A percentile compares a stretch with the other conserved stretches of the same genome.
These are phyloP conservation scores for Lichina pygmaea DNA, from an alignment of 495 filamentous ascomycete species.

Conservation along the genomic window DNA sequence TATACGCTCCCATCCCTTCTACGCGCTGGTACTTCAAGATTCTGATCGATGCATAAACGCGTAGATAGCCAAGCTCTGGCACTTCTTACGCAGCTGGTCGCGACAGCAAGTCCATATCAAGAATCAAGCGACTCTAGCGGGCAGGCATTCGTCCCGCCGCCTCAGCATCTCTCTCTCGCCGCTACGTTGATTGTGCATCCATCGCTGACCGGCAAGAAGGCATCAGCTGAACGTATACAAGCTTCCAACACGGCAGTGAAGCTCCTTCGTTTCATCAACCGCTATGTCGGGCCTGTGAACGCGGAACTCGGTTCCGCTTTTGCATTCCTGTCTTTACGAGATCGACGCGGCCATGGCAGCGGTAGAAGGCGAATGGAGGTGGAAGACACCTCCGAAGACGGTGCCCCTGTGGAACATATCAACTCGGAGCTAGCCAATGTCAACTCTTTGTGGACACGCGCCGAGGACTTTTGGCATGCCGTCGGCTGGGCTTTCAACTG, in stretches of 20 bases:
- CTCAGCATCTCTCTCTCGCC: conserved; percentile 36
- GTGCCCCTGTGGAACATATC: conserved; percentile 14
- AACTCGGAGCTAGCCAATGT: conserved; percentile 27
- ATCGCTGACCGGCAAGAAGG: conserved; percentile 29
- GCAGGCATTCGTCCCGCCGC: conserved; percentile 17
- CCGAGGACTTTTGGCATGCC: conserved; percentile 67
- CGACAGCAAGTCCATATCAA: conserved; percentile 6
- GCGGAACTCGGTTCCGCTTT: conserved; percentile 25
- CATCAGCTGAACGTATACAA: conserved; percentile 20
- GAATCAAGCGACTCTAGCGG: conserved; percentile 10
- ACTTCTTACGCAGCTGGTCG: conserved; percentile 37
- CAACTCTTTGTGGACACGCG: conserved; percentile 42
- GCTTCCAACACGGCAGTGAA: conserved; percentile 25
- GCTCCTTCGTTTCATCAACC: conserved; percentile 28
- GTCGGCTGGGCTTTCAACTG: conserved; percentile 91
- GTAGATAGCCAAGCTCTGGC: conserved; percentile 40
- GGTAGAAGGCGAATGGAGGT: conserved; percentile 7
- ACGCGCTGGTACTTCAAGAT: conserved; percentile 2
- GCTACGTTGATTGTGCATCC: conserved; percentile 47
- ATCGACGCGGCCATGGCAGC: conserved; percentile 9
- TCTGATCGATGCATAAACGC: neutral
- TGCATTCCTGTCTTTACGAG: conserved; percentile 12
- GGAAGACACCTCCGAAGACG: conserved; percentile 3
- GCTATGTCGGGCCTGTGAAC: conserved; percentile 22
- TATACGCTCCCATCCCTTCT: conserved; percentile 9